A percentile compares a stretch with the other conserved stretches of the same genome.
These are phyloP conservation scores for Fraxinus platypoda DNA, from an alignment of 305 asterid species.

Conservation along the genomic window DNA sequence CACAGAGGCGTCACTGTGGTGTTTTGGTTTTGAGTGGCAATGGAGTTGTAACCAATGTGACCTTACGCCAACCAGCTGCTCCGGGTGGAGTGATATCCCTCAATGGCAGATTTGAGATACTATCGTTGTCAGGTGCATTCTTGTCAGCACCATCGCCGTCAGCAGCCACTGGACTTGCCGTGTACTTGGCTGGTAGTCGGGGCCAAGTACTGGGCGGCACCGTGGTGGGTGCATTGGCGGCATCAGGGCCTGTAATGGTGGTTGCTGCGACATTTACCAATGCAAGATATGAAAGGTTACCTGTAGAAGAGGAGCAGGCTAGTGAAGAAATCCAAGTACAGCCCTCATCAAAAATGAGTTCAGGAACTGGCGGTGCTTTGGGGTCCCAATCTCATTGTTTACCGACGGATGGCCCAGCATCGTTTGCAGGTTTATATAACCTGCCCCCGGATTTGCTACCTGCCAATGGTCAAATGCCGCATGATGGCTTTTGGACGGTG, in stretches of 20 bases:
- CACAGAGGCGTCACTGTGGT: constrained; percentile 64
- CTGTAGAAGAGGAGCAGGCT: constrained; percentile 47
- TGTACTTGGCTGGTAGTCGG: constrained; percentile 82
- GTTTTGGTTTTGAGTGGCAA: constrained; percentile 71
- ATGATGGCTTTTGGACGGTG: constrained; percentile 57
- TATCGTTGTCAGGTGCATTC: constrained; percentile 72
- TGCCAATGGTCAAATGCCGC: constrained; percentile 57
- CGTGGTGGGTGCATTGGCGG: constrained; percentile 55
- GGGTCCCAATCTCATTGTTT: constrained; percentile 36
- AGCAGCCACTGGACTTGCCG: constrained; percentile 59
- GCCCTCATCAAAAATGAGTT: constrained; percentile 18
- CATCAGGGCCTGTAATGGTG: constrained; percentile 86
- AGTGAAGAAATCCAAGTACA: constrained; percentile 34
- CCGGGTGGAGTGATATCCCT: constrained; percentile 57
- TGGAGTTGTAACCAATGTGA: constrained; percentile 64
- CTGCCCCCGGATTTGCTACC: constrained; percentile 51
- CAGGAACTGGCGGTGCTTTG: constrained; percentile 15
- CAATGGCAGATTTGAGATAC: constrained; percentile 74
- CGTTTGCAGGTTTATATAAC: constrained; percentile 38
- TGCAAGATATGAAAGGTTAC: constrained; percentile 74
- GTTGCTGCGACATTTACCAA: constrained; percentile 74
- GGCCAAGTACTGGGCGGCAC: constrained; percentile 91
- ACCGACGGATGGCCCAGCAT: constrained; percentile 33
- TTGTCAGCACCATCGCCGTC: constrained; percentile 67
- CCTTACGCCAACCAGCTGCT: constrained; percentile 58